Conservation (phyloP, 441 rosid genomes). For the Viola pubescens region DNA sequence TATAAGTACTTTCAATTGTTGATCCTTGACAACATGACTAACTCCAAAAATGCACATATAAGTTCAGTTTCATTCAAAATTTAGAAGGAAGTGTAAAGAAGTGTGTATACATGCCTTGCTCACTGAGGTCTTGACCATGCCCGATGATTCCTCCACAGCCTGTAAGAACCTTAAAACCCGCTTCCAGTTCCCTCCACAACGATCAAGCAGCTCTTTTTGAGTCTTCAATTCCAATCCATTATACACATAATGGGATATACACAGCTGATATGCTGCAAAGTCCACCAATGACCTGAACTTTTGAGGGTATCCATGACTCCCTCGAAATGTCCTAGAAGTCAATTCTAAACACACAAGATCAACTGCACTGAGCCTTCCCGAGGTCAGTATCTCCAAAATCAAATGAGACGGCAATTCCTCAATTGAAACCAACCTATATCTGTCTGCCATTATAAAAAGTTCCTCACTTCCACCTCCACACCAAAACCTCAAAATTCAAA, state of each 20-base stretch:
- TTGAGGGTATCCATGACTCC: conserved; percentile 50
- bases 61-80: background rate
- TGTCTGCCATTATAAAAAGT: conserved; percentile 46
- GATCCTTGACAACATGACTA: too few relatives aligned
- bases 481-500: too few relatives aligned
- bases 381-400: conserved; percentile 70
- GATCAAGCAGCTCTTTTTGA: conserved; percentile 60
- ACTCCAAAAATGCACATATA: too few relatives aligned
- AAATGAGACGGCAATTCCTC: conserved; percentile 91
- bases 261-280: conserved; percentile 69
- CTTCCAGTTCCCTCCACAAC: conserved; percentile 84
- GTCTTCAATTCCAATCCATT: conserved; percentile 40
- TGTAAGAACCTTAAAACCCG: conserved; percentile 80
- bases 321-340: conserved; percentile 73
- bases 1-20: background rate
- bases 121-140: conserved; percentile 68
- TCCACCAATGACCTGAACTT: conserved; percentile 73
- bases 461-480: conserved; percentile 15
- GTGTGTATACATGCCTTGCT: conserved; percentile 66
- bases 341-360: conserved; percentile 69
- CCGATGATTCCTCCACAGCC: conserved; percentile 66
- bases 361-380: conserved; percentile 50
- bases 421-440: conserved; percentile 38
- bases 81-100: conserved; percentile 17
- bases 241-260: conserved; percentile 43